These are phyloP conservation scores for Rhodotorula sp. DNA, from an alignment of 1,284 basidiomycete species.

Conservation along the genomic window DNA sequence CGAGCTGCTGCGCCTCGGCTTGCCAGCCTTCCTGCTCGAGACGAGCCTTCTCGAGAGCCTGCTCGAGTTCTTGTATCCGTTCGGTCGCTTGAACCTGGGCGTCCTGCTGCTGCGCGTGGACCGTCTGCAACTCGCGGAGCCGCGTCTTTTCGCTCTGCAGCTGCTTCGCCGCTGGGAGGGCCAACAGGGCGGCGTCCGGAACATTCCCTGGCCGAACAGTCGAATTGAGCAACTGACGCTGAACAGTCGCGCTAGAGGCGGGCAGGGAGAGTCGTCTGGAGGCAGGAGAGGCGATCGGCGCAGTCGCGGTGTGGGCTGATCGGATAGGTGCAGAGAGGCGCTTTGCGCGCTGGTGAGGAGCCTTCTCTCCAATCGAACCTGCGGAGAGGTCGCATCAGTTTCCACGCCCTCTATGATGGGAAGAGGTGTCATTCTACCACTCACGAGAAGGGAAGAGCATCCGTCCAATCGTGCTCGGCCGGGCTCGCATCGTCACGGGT, in stretches of 20 bases:
- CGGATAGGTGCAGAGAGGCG: too few relatives aligned
- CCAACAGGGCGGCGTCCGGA: slow-evolving; percentile 13
- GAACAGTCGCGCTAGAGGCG: too few relatives aligned
- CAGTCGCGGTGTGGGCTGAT: too few relatives aligned
- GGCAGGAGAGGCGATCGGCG: too few relatives aligned
- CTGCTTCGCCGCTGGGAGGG: slow-evolving; percentile 25
- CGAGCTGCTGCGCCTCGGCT: slow-evolving; percentile 31
- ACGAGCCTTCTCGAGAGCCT: neutral
- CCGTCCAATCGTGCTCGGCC: slow-evolving; percentile 9
- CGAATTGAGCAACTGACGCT: neutral
- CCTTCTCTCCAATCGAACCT: too few relatives aligned
- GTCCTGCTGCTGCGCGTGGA: slow-evolving; percentile 1
- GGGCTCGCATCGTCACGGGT: neutral
- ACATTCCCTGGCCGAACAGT: too few relatives aligned
- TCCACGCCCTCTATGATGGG: neutral
- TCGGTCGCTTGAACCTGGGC: slow-evolving; percentile 7
- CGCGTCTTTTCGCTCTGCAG: slow-evolving; percentile 31
- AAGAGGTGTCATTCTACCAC: neutral
- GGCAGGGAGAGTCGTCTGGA: too few relatives aligned
- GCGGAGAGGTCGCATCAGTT: too few relatives aligned
- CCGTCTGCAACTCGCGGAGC: slow-evolving; percentile 2
- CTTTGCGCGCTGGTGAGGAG: too few relatives aligned
- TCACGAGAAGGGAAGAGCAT: slow-evolving; percentile 9
- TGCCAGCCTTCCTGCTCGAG: slow-evolving; percentile 38
- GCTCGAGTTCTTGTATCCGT: slow-evolving; percentile 19